A percentile compares a stretch with the other conserved stretches of the same genome.
These are phyloP conservation scores for Russula vinacea DNA, from an alignment of 768 basidiomycete genomes.

Conservation along the genomic window DNA sequence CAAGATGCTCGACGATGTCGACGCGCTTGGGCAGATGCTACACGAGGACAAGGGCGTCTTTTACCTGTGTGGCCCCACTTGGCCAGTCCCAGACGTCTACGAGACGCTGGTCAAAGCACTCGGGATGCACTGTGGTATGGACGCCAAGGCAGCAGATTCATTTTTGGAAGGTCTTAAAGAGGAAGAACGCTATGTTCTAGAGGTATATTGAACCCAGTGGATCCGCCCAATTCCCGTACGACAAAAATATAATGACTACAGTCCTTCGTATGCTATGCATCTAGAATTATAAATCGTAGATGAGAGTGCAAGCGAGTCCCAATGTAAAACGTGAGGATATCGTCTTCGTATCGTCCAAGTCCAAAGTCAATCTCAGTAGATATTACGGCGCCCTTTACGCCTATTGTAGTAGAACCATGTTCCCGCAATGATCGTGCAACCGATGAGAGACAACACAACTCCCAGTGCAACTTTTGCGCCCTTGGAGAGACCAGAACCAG, in stretches of 20 bases:
- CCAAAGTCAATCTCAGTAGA: neutral
- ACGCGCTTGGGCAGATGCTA: constrained; percentile 70
- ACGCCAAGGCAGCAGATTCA: constrained; percentile 63
- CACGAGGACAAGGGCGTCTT: constrained; percentile 76
- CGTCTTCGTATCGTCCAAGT: neutral
- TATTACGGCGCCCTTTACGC: constrained; percentile 19
- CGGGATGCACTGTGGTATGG: constrained; percentile 63
- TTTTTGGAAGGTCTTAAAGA: constrained; percentile 90
- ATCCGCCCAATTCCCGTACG: neutral
- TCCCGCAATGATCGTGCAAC: constrained; percentile 50
- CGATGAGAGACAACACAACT: constrained; percentile 59
- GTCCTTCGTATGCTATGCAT: neutral
- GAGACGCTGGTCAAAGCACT: constrained; percentile 86
- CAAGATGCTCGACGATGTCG: constrained; percentile 92
- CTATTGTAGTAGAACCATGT: constrained; percentile 30
- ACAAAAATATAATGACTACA: neutral
- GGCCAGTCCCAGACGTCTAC: constrained; percentile 99
- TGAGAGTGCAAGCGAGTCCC: neutral
- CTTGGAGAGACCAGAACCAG: constrained; percentile 52
- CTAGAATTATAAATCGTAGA: neutral
- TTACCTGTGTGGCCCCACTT: constrained; percentile 96
- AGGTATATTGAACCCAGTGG: constrained; percentile 49
- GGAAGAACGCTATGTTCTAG: constrained; percentile 95
- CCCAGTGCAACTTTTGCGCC: constrained; percentile 69
- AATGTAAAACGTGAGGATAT: neutral